Base-by-base conservation (phyloP, 441 rosid species). In the Populus hybrid region DNA sequence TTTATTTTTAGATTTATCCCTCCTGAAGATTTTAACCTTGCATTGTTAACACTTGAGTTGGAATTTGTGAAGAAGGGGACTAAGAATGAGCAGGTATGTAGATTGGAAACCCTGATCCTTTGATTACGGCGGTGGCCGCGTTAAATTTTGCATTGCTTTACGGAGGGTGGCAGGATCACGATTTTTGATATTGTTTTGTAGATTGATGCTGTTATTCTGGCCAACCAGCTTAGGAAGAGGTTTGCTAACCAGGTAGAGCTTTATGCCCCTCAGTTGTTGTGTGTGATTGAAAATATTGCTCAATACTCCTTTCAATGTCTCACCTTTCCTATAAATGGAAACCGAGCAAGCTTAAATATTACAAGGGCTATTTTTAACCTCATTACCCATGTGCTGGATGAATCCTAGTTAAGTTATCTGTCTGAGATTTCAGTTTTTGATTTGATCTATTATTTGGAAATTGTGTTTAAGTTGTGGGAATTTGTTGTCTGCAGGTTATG, bases 11-110 rank as follows among this genome's bases (percentile, higher is more conserved):
- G 98, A 85, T 96, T 92, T 82, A 73, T 88, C 61, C 98, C 92
- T 74, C 97, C 97, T 0, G 98, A 93, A 23, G 71, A 85, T 81
- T 94, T 88, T 79, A 87, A 89, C 73, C 86, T 96, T 38, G 99
- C 96, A 9, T 24, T 96, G 87, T 88, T 96, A 67, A 87, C 87
- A 23, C 87, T 91, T 5, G 99, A 96, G 81, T 80, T 94, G 81
- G 98, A 96, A 66, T 96, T 96, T 82, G 97, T 94, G 40, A 96
- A 94, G 84, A 94, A 87, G 79, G 98, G 98, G 57, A 89, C 94
- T 34, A 94, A 87, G 86, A 94, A 64, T 83, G 98, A 96, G 85
- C 92, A 92, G 88, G 99, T 90, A 73, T 67, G 76, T 72, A 5
- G 9, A 67, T 36, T 23, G 16, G 34, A 59, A 76, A 10, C 14